These are phyloP conservation scores for Suillus discolor DNA, from an alignment of 768 basidiomycete genomes.

Conservation along the genomic window DNA sequence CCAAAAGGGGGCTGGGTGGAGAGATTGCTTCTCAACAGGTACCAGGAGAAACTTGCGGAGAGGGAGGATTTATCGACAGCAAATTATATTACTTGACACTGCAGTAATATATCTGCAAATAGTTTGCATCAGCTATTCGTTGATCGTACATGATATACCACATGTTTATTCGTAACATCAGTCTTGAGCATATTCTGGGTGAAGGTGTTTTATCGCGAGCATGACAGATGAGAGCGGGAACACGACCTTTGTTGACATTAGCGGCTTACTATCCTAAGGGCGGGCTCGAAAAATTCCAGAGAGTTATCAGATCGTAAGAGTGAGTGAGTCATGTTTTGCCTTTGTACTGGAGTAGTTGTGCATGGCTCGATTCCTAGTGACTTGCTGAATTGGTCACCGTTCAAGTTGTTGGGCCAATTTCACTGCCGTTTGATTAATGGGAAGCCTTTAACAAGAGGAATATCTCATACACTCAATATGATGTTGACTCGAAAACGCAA, in stretches of 20 bases:
- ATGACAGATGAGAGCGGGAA: no score
- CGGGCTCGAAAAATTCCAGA: no score
- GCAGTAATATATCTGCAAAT: background rate
- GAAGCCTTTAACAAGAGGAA: background rate
- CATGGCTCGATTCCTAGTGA: background rate
- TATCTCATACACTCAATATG: background rate
- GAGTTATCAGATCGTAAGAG: background rate
- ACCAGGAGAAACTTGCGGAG: conserved; percentile 40
- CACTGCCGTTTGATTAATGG: background rate
- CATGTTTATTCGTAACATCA: background rate
- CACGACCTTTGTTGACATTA: no score
- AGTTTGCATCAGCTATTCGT: background rate
- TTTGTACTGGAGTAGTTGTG: background rate
- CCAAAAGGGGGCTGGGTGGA: conserved; percentile 87
- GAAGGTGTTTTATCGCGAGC: no score
- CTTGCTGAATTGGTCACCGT: background rate
- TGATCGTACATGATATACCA: background rate
- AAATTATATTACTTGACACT: background rate
- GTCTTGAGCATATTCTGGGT: background rate
- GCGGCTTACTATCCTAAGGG: background rate
- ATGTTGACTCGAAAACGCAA: background rate
- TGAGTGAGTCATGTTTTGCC: background rate
- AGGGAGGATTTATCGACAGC: background rate
- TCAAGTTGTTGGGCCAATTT: background rate
- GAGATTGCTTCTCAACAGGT: conserved; percentile 65